Percentiles rank a stretch among this genome's conserved stretches.
phyloP scores from a whole-genome alignment of 768 basidiomycete species.

The Trametes sanguinea region DNA sequence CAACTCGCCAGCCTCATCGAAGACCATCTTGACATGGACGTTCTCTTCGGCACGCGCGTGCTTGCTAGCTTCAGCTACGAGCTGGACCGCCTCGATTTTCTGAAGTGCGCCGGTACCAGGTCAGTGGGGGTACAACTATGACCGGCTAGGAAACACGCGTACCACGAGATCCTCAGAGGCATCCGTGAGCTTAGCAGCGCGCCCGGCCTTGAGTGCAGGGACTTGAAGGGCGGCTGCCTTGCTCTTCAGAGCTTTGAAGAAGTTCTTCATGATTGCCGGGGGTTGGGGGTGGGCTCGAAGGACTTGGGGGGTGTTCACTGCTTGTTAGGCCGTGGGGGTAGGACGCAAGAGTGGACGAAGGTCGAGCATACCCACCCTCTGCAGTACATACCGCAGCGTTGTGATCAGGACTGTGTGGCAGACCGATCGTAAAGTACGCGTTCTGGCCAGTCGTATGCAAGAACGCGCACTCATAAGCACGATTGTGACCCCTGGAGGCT shows the following conservation, averaged over 20 bases:
- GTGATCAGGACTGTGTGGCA: not conserved
- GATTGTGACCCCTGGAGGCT: not conserved
- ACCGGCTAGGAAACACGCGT: not conserved
- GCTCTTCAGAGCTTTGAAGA: conserved; percentile 1
- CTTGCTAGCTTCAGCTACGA: conserved; percentile 7
- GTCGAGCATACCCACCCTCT: not conserved
- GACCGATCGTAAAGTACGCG: not conserved
- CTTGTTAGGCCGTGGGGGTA: not conserved
- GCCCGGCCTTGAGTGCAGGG: not conserved
- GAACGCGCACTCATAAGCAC: not conserved
- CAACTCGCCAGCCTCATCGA: conserved; percentile 10
- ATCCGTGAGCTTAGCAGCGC: not conserved
- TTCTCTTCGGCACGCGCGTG: conserved; percentile 3
- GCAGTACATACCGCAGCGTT: not conserved
- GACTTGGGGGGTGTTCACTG: not conserved
- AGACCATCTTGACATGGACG: conserved; percentile 12
- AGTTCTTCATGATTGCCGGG: conserved; percentile 1
- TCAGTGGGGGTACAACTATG: not conserved
- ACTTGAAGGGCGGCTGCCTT: not conserved
- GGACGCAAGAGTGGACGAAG: not conserved
- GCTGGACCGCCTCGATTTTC: conserved; percentile 14
- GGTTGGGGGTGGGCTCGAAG: not conserved
- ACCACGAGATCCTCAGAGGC: not conserved
- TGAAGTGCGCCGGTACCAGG: not conserved
- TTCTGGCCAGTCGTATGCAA: not conserved